Evolutionary conservation across 1,284 basidiomycete species (phyloP), one percentile per base, ranked within the genome.

Genomic region (Cutaneotrichosporon cutaneum): DNA sequence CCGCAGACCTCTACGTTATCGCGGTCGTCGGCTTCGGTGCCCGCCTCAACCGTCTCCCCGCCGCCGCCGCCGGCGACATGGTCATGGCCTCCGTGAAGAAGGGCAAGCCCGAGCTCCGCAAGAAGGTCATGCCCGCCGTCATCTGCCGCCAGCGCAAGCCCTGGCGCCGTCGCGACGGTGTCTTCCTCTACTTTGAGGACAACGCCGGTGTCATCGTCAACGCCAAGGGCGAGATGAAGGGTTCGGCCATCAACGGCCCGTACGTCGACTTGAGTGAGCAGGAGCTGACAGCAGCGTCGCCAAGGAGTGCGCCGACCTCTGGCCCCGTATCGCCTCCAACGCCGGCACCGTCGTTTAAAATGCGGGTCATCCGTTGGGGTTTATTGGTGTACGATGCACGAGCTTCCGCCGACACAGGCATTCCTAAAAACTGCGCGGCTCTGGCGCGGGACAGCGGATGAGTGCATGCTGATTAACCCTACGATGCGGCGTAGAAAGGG

Each of bases 191-290:
- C 87, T 99, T 99, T 72, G 95, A 80, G 74, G 94, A 95, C 82
- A 95, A 95, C 80, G 94, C 94, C 62, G 94, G 93, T 82, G 93
- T 95, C 68, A 94, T 95, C 69, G 92, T 94, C 77, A 98, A 98
- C 86, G 91, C 92, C 77, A 98, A 98, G 87, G 95, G 96, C 78
- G 95, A 99, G 85, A 99, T 99, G 95, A 99, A 99, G 87, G 95
- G 95, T 64, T 94, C 91, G 62, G 93, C 94, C 73, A 99, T 99
- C 82, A 94, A 95, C 69, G 95, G 95, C 70, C 96, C 95, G 75
- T 77, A 67, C 74, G 75, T 76, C 14, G 13, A 18, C 42, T 32
- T 90, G 82, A 95, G 94, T 86, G 92, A 93, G n/a, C 7, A 18
- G 16, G 5, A 18, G 50, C 61, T 68, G 33, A 62, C 55, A 27